Percentiles rank a stretch among this genome's conserved stretches.
Evolutionary conservation across 75 land plant genomes (phyloP).

Genomic region (Sequoia sempervirens): DNA sequence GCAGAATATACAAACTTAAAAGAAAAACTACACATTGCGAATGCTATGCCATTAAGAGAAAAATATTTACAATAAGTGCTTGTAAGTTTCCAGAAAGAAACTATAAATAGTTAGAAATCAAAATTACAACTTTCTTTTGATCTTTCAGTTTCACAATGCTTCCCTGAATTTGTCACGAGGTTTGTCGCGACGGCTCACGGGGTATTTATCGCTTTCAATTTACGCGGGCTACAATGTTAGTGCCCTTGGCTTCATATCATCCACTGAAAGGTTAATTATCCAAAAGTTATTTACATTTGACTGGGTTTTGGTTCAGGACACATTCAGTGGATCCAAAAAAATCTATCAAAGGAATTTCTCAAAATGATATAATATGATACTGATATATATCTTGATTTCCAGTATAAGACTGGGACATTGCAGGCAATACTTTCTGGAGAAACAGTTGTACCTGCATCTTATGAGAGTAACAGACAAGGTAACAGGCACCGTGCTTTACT

Average conservation of each 20-base stretch:
- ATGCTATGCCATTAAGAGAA: background rate
- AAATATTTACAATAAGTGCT: background rate
- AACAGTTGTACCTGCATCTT: constrained; percentile 25
- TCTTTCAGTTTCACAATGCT: background rate
- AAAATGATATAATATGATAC: background rate
- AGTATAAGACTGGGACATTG: constrained; percentile 49
- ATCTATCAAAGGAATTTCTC: background rate
- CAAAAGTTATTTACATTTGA: background rate
- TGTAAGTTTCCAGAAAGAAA: background rate
- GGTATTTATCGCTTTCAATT: too few relatives aligned
- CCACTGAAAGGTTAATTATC: background rate
- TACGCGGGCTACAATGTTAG: background rate
- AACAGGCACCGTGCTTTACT: constrained; percentile 83
- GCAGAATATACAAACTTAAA: background rate
- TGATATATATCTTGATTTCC: constrained; percentile 6
- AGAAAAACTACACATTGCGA: background rate
- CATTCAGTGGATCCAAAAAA: background rate
- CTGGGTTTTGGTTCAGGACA: background rate
- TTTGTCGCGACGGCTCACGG: too few relatives aligned
- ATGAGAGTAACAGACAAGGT: constrained; percentile 58
- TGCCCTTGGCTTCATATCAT: background rate
- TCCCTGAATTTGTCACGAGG: too few relatives aligned
- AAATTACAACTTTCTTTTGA: background rate
- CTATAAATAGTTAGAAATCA: background rate
- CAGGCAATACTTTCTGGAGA: constrained; percentile 62